Evolutionary conservation across 768 basidiomycete species (phyloP).

Genomic region (Suillus sp.): DNA sequence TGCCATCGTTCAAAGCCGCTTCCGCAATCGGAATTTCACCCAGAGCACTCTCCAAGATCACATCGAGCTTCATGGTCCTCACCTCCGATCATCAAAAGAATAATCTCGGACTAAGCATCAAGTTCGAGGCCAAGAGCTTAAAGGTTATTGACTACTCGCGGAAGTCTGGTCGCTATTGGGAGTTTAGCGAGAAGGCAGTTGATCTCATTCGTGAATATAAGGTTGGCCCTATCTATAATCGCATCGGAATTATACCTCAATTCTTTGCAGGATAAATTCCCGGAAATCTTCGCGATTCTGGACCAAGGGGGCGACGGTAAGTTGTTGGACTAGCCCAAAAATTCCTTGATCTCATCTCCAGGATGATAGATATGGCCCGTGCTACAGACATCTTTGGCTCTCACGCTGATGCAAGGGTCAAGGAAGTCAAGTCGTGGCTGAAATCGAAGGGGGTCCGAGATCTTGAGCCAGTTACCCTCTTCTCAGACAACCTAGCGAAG

Average conservation of each 20-base stretch:
- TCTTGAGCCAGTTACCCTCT: constrained; percentile 90
- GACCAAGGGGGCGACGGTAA: constrained; percentile 74
- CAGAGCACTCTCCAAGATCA: constrained; percentile 85
- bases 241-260: background rate
- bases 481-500: constrained; percentile 89
- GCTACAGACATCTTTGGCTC: constrained; percentile 58
- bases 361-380: constrained; percentile 66
- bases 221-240: constrained; percentile 36
- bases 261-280: constrained; percentile 63
- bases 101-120: constrained; percentile 92
- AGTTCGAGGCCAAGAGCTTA: constrained; percentile 91
- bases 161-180: constrained; percentile 86
- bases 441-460: constrained; percentile 84
- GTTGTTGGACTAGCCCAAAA: background rate
- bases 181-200: constrained; percentile 88
- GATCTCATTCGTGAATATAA: constrained; percentile 84
- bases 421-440: constrained; percentile 84
- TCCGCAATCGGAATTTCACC: constrained; percentile 73
- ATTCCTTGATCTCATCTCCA: constrained; percentile 10
- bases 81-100: constrained; percentile 74
- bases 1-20: constrained; percentile 77
- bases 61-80: constrained; percentile 91
- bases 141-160: constrained; percentile 93
- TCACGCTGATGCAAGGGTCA: constrained; percentile 70
- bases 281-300: constrained; percentile 76